Conservation (phyloP, 345 rosid species). For the Ceriops zippeliana region DNA sequence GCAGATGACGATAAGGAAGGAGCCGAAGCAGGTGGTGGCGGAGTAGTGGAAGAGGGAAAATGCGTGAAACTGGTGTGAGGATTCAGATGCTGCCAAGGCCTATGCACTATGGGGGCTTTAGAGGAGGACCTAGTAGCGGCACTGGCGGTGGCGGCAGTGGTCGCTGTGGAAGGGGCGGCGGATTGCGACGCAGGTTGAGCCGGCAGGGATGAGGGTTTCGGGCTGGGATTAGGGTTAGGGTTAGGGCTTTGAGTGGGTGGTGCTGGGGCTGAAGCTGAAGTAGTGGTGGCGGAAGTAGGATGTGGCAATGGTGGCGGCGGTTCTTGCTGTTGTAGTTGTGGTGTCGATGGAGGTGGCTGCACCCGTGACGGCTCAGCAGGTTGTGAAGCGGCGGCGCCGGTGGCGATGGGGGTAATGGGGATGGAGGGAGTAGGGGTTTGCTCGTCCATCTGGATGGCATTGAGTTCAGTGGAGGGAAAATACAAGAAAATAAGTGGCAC, state of each 20-base stretch:
- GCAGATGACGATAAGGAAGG: constrained; percentile 35
- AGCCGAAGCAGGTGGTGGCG: constrained; percentile 16
- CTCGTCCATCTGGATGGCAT: constrained; percentile 9
- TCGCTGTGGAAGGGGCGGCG: constrained; percentile 4
- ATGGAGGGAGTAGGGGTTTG: neutral
- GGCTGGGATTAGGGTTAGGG: constrained; percentile 16
- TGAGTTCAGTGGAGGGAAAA: constrained; percentile 6
- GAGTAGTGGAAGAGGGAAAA: constrained; percentile 40
- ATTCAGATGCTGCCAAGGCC: constrained; percentile 68
- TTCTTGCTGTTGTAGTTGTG: constrained; percentile 6
- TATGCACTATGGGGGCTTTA: constrained; percentile 32
- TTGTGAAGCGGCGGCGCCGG: constrained; percentile 11
- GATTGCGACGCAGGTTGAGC: constrained; percentile 30
- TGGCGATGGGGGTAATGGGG: neutral
- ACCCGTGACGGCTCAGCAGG: constrained; percentile 16
- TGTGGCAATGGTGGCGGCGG: neutral
- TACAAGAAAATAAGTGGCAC: neutral
- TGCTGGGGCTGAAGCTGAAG: constrained; percentile 16
- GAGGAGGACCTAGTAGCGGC: constrained; percentile 25
- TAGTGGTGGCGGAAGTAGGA: constrained; percentile 23
- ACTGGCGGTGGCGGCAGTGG: constrained; percentile 25
- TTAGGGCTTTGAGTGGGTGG: constrained; percentile 33
- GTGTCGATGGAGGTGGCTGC: neutral
- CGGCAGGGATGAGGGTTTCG: constrained; percentile 18
- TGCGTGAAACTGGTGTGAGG: constrained; percentile 44